Conservation (phyloP, 495 filamentous ascomycete genomes). For the Parathielavia appendiculata region DNA sequence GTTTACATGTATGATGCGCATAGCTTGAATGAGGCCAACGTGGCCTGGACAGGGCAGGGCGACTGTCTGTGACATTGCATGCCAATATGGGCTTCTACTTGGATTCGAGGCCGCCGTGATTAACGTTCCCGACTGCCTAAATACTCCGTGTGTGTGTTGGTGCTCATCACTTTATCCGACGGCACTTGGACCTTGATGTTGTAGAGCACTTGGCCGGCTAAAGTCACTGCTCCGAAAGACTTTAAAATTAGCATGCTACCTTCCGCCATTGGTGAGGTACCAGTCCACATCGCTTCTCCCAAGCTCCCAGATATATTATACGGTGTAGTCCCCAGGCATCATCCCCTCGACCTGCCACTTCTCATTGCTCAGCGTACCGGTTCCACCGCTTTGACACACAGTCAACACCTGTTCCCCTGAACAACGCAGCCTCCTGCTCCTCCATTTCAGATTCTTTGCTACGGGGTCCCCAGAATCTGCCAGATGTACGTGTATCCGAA, state of each 20-base stretch:
- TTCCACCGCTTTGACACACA: neutral
- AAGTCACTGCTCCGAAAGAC: neutral
- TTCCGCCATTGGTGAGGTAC: neutral
- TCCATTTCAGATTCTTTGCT: neutral
- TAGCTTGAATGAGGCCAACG: constrained; percentile 22
- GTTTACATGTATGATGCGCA: constrained; percentile 12
- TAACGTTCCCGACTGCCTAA: constrained; percentile 29
- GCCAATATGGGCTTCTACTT: constrained; percentile 6
- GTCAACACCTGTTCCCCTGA: neutral
- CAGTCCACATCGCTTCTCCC: neutral
- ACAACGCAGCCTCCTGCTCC: neutral
- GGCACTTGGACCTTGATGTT: neutral
- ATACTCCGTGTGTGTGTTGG: constrained; percentile 2
- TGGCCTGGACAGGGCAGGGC: constrained; percentile 21
- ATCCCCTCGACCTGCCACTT: too few species aligned
- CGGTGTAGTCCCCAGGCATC: too few species aligned
- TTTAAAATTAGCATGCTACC: neutral
- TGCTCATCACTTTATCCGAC: constrained; percentile 4
- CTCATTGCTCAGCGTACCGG: too few species aligned
- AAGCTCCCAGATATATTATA: too few species aligned
- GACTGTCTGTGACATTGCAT: constrained; percentile 5
- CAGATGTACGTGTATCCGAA: neutral
- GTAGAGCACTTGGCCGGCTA: neutral
- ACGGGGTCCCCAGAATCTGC: neutral
- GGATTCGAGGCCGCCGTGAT: constrained; percentile 12